Evolutionary conservation across 2,329 filamentous ascomycete genomes (phyloP), one percentile per base, ranked within the genome.

Genomic region (Capronia coronata): DNA sequence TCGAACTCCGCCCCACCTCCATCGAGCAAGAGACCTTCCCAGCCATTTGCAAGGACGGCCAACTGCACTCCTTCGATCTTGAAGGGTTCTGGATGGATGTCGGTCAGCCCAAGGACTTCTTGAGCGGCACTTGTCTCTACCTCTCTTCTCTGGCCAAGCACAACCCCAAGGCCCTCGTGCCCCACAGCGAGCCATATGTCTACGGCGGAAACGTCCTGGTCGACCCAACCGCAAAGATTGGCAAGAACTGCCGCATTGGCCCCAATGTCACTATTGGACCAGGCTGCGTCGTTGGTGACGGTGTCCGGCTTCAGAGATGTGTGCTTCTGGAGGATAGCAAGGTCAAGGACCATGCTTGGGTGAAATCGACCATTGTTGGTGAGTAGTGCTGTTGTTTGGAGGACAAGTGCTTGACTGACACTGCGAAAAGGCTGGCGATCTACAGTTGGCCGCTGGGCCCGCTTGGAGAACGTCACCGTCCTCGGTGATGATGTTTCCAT

Each of bases 41-140:
- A 40, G 82, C 87, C 62, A 93, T 97, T 69, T 86, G 86, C 71
- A 82, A 79, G 63, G 91, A 96, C 63, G 88, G 88, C 59, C 80
- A 91, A 71, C 76, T 97, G 56, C 91, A 97, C 78, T 95, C 88
- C 1, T 96, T 94, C 67, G 91, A 97, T 67, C 81, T 97, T 23
- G 89, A 96, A 61, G 89, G 91, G 62, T 97, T 94, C 81, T 97
- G 91, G 91, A 97, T 97, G 91, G 91, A 97, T 63, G 88, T 98
- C 58, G 91, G 91, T 63, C 91, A 98, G 73, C 91, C 91, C 62
- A 98, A 97, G 76, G 91, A 98, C 68, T 98, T 97, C 80, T 77
- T 98, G 48, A 88, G 86, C 18, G 91, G 91, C 56, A 97, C 93
- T 55, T 97, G 91, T 73, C 79, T 98, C 56, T 97, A 96, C 75